phyloP scores from a whole-genome alignment of 345 rosid genomes.

The Citrus cavaleriei region DNA sequence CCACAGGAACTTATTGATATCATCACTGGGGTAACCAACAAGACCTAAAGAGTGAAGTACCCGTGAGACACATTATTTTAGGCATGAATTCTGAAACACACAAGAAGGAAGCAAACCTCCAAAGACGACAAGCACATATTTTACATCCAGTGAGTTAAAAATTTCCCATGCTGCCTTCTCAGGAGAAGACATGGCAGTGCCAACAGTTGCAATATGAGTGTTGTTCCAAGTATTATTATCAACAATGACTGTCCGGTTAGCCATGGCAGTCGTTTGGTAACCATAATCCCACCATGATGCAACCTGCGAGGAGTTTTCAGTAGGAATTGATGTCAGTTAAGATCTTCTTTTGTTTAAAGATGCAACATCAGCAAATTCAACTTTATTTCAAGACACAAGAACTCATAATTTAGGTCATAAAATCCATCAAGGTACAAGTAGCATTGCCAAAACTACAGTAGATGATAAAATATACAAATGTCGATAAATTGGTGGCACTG shows the following conservation, averaged over 20 bases:
- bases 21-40: conserved; percentile 98
- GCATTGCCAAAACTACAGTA: neutral
- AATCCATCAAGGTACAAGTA: neutral
- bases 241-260: conserved; percentile 96
- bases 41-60: conserved; percentile 52
- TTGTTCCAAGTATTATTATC: conserved; percentile 99
- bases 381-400: neutral
- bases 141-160: conserved; percentile 92
- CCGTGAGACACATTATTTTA: conserved; percentile 23
- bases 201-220: conserved; percentile 99
- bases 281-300: conserved; percentile 99
- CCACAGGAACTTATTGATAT: conserved; percentile 97
- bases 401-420: neutral
- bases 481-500: neutral
- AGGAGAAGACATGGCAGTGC: conserved; percentile 99
- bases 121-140: conserved; percentile 96
- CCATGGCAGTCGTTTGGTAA: conserved; percentile 99
- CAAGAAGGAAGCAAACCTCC: conserved; percentile 66
- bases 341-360: conserved; percentile 2
- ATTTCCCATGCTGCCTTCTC: conserved; percentile 99
- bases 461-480: neutral
- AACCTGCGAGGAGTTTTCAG: conserved; percentile 49
- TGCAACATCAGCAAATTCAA: neutral
- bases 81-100: conserved; percentile 2
- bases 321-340: neutral